Base-by-base conservation (phyloP, 1,284 basidiomycete genomes). In the Leccinum pallidistipes region DNA sequence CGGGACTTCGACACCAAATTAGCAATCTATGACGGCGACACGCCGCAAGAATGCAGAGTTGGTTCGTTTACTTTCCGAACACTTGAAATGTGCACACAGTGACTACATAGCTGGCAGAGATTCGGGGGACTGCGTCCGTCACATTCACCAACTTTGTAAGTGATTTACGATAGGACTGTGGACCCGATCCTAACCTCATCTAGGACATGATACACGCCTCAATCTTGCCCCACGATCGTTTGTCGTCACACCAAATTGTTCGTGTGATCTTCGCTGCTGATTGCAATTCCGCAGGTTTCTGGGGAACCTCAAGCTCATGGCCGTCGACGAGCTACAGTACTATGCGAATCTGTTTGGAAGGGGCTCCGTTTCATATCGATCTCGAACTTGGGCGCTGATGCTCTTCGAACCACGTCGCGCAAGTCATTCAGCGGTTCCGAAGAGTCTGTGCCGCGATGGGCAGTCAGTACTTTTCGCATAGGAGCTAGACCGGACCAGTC, bases 21-120 rank as follows among this genome's bases (percentile, higher is more conserved):
- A 8, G 86, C 86, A 2, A 95, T 91, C 0, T 97, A 95, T 71
- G 94, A 97, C 67, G 94, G 94, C 0, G 94, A 97, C 71, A 96
- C 95, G 0, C 86, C 90, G 1, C 82, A 83, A 69, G 89, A 92
- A 38, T 65, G 73, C 36, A 82, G 91, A 61, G 71, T 77, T 63
- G 80, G 90, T 88, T 66, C 36, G 50, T 53, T 53, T 27, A 43
- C 60, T n/a, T 53, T 14, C 7, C 31, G 2, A 21, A 49, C 55
- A 16, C 8, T 56, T 32, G 27, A 27, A 31, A 40, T 54, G 12
- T 38, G 9, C 24, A 10, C 27, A 12, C 57, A 16, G 36, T 56
- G 16, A 50, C 63, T 52, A 43, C 47, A 53, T 24, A 21, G 3
- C 58, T 55, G 56, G 11, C 60, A 91, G 88, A 72, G 12, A 85